Percentiles rank a stretch among this genome's conserved stretches.
Evolutionary conservation across 192 early-diverging fungal genomes (phyloP).

Genomic region (Chytriomyces hyalinus): DNA sequence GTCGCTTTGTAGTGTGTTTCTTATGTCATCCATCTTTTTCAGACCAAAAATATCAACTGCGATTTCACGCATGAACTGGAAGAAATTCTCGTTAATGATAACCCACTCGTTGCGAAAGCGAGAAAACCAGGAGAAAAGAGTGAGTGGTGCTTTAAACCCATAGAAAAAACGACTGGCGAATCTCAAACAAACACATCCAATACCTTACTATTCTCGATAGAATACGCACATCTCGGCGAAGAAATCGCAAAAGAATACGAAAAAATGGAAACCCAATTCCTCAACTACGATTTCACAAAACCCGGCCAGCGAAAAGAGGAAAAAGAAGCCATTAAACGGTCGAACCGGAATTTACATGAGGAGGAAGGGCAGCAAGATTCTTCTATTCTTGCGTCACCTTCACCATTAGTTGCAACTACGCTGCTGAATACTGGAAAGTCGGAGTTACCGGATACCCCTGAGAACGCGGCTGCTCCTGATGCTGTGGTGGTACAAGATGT

Average conservation of each 20-base stretch:
- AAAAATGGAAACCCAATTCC: constrained; percentile 34
- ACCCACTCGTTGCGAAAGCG: constrained; percentile 86
- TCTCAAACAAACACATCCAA: background rate
- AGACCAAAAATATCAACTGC: constrained; percentile 91
- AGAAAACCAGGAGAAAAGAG: constrained; percentile 48
- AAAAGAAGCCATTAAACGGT: constrained; percentile 1
- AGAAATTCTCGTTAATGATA: constrained; percentile 92
- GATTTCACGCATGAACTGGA: constrained; percentile 97
- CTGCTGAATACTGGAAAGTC: too few species aligned
- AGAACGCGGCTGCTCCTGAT: too few species aligned
- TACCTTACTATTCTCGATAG: background rate
- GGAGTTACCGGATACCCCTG: too few species aligned
- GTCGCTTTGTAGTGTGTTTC: background rate
- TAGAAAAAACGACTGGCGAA: background rate
- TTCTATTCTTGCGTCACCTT: background rate
- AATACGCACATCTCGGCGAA: constrained; percentile 21
- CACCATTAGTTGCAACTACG: too few species aligned
- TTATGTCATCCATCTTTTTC: background rate
- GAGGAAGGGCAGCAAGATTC: background rate
- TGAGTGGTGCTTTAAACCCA: background rate
- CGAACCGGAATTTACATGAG: background rate
- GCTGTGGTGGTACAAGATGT: too few species aligned
- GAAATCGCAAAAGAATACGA: constrained; percentile 27
- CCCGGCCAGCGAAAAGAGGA: background rate
- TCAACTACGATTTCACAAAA: constrained; percentile 31